Evolutionary conservation across 768 basidiomycete species (phyloP), one percentile per base, ranked within the genome.

Genomic region (Suillus lakei): DNA sequence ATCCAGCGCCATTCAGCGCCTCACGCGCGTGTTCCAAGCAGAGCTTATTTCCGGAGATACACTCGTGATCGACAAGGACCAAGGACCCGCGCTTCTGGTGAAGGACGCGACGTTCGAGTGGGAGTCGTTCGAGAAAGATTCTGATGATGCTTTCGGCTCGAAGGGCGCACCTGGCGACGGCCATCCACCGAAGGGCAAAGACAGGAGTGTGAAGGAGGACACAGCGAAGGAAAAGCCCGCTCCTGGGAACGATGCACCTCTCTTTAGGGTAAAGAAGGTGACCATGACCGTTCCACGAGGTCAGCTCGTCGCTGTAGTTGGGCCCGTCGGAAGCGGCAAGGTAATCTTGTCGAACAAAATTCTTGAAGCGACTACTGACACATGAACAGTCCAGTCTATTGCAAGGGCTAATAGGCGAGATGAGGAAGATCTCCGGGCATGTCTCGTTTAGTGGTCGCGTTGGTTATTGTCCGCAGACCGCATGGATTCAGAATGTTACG

Each of bases 401-500:
- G 8, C 82, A 86, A 70, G 88, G 87, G 2, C 76, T 93, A 41
- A 84, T 91, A 46, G 90, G 91, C 8, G 91, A 91, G 76, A 91
- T 91, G 90, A 79, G 83, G n/a, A 80, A 79, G 64, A 66, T 81
- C 3, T 73, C 76, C 12, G 91, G 91, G 0, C 71, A 76, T 15
- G 83, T 89, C 41, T 76, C 79, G 0, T 88, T 91, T 68, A 87
- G 91, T 10, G 90, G 91, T 0, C 76, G 79, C n/a, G 82, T 91
- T 13, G 88, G 85, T 9, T 93, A 91, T 71, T 90, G 88, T 70
- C 83, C 90, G 15, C 91, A 93, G 75, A 85, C 84, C 1, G 88
- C 90, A 0, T 93, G 91, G 91, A 91, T 93, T 55, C 89, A 91
- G 73, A 91, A 91, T 71, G 85, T 86, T 0, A 81, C 86, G 5